Evolutionary conservation across 768 basidiomycete genomes (phyloP).

Genomic region (Chalciporus sphaerocephalus): DNA sequence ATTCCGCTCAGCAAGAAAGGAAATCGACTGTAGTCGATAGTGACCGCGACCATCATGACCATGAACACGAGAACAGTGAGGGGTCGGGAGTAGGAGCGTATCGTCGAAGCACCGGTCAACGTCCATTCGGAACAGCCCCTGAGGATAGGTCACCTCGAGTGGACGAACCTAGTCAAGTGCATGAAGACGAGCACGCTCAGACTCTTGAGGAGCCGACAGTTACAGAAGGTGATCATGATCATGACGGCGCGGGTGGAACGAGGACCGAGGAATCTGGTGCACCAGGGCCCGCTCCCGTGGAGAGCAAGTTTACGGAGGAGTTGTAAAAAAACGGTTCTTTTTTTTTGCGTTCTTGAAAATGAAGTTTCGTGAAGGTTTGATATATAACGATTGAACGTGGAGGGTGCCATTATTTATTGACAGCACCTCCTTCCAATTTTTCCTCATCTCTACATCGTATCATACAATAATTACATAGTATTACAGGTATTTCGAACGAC

Average conservation of each 20-base stretch:
- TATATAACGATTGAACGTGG: neutral
- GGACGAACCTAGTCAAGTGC: neutral
- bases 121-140: slow-evolving; percentile 72
- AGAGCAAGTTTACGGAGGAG: slow-evolving; percentile 30
- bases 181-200: slow-evolving; percentile 6
- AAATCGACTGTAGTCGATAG: slow-evolving; percentile 25
- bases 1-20: slow-evolving; percentile 42
- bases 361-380: too few relatives aligned
- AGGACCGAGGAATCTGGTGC: slow-evolving; percentile 11
- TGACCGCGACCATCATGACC: neutral
- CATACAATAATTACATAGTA: too few relatives aligned
- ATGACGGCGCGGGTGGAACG: neutral
- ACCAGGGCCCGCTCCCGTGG: slow-evolving; percentile 32
- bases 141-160: slow-evolving; percentile 46
- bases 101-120: slow-evolving; percentile 49
- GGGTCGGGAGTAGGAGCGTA: slow-evolving; percentile 9
- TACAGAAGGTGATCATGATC: slow-evolving; percentile 10
- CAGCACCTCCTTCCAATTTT: too few relatives aligned
- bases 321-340: slow-evolving; percentile 4
- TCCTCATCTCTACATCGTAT: too few relatives aligned
- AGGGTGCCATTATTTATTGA: too few relatives aligned
- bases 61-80: neutral
- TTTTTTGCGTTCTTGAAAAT: neutral
- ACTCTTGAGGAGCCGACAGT: slow-evolving; percentile 8
- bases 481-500: too few relatives aligned